A percentile compares a stretch with the other conserved stretches of the same genome.
Conservation (phyloP, 768 basidiomycete species). For the Suillus alpinus region DNA sequence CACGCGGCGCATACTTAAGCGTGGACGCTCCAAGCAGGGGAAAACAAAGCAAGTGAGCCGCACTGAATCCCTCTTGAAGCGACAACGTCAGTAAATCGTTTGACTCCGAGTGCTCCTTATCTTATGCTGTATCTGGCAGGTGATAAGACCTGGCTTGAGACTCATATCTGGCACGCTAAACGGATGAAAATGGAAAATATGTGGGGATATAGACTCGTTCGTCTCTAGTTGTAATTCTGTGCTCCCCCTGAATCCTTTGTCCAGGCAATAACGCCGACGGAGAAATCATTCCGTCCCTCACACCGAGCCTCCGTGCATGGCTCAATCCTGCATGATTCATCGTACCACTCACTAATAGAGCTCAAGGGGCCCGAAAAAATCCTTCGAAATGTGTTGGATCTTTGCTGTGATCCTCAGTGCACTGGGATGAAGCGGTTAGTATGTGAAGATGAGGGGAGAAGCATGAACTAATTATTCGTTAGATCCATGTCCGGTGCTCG, state of each 20-base stretch:
- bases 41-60: constrained; percentile 55
- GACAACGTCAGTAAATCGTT: constrained; percentile 59
- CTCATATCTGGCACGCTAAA: constrained; percentile 97
- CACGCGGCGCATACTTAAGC: constrained; percentile 38
- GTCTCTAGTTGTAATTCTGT: constrained; percentile 15
- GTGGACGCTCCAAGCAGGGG: constrained; percentile 60
- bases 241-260: background rate
- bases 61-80: constrained; percentile 59
- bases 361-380: constrained; percentile 60
- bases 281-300: constrained; percentile 89
- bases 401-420: constrained; percentile 64
- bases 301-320: constrained; percentile 85
- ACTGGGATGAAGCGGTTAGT: constrained; percentile 61
- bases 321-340: constrained; percentile 87
- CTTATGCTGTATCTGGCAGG: constrained; percentile 38
- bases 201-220: constrained; percentile 88
- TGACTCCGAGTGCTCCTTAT: constrained; percentile 1
- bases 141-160: constrained; percentile 91
- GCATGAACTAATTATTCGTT: background rate
- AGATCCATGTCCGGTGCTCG: constrained; percentile 71
- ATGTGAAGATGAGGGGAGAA: background rate
- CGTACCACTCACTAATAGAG: constrained; percentile 77
- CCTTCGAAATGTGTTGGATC: constrained; percentile 49
- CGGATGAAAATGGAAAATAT: constrained; percentile 91
- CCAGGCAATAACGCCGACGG: constrained; percentile 82